Base-by-base conservation (phyloP, 768 basidiomycete genomes). In the Lactarius hengduanensis region DNA sequence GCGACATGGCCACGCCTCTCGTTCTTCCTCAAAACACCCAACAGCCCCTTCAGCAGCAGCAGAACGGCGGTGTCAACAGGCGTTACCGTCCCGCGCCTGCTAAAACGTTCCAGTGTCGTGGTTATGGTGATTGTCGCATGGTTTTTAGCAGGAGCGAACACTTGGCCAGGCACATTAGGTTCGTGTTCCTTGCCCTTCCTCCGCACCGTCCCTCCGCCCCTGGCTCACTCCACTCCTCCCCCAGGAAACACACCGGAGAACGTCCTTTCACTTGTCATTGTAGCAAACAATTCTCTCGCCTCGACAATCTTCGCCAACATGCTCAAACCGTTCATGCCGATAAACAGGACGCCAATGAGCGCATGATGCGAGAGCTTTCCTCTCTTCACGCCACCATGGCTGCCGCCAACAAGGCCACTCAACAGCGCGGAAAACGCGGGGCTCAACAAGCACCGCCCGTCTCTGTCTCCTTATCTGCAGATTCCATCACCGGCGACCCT, bases 301-400 rank as follows among this genome's bases (percentile, higher is more conserved):
- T 98, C 74, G 96, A 98, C 78, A 98, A 98, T 74, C 84, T 98
- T 2, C 88, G 96, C 56, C 96, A 98, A 75, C 96, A 98, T 76
- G 93, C 95, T 0, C 92, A 96, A 82, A 96, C 96, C 6, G 95
- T 97, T 1, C 96, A 98, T 73, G 88, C 94, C n/a, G 94, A 97
- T 75, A 92, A 93, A 80, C 86, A 86, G 75, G 90, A 91, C 0
- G 84, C 87, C 78, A 96, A 96, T 79, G 91, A 92, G 75, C 80
- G 84, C 61, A 94, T 94, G 92, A 94, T 95, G 91, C 87, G 90
- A 71, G 90, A 93, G 65, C 85, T 96, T 68, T 91, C 91, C 58
- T 83, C 84, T 5, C 83, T 96, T 56, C 93, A 96, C 71, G 90
- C 92, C 53, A 82, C 81, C 65, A 94, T 96, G 86, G 87, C 89